Base-by-base conservation (phyloP, 805 yeast species). In the Ogataea philodendri region DNA sequence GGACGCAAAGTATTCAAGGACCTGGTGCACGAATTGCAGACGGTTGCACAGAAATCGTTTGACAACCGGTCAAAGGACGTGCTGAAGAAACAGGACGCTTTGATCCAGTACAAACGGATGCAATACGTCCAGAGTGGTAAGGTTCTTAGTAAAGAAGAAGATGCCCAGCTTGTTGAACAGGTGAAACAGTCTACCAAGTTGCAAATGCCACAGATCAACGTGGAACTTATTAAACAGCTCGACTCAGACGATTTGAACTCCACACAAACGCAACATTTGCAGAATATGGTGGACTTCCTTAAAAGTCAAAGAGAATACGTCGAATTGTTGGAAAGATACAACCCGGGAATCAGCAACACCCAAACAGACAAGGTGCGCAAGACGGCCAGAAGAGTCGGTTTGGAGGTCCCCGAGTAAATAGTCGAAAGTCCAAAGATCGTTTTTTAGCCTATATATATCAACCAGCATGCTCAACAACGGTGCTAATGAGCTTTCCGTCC, bases 351-450 rank as follows among this genome's bases (percentile, higher is more conserved):
- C 42, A 76, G 76, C 16, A 75, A 83, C 77, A 72, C 78, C 16
- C 95, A 84, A 52, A 74, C 73, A 33, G 96, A 90, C 42, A 78
- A 81, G 37, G 80, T 90, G 17, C 69, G 78, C 49, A 75, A 73
- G 55, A 83, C 95, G 1, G 98, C 97, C 5, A 72, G 80, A 38
- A 73, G 80, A 45, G 98, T 90, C n/a, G 98, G 98, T 0, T 70
- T 90, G 35, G 76, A 77, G 35, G 64, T 81, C 9, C 88, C 87
- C 6, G 67, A 69, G 42, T 55, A 43, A n/a, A n/a, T n/a, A n/a
- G n/a, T n/a, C n/a, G n/a, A n/a, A n/a, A n/a, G n/a, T n/a, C n/a
- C n/a, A n/a, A n/a, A 15, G 18, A 11, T 23, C 32, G 25, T 23
- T 27, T 32, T 26, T 21, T 24, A 6, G 16, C 15, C 15, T 28